phyloP scores from a whole-genome alignment of 2,329 filamentous ascomycete species.

The Neospermospora avenae region DNA sequence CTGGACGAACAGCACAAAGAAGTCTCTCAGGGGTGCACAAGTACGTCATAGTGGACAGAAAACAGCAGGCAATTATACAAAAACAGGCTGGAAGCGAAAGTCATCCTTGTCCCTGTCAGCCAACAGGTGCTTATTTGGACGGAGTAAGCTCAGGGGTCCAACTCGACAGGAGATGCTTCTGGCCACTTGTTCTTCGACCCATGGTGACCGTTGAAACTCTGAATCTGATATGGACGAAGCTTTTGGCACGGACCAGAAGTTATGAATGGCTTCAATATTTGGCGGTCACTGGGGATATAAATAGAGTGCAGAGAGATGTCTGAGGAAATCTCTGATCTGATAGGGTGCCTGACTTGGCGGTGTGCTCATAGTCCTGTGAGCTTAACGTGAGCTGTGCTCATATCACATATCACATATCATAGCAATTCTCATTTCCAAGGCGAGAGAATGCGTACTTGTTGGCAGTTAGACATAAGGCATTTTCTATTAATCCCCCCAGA shows the following conservation, averaged over 20 bases:
- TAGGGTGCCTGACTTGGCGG: background rate
- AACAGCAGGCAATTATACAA: background rate
- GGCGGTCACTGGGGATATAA: background rate
- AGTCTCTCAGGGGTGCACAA: background rate
- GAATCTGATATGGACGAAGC: background rate
- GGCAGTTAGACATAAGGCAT: no score
- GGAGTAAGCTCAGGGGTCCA: background rate
- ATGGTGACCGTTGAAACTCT: background rate
- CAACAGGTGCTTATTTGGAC: background rate
- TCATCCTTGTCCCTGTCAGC: background rate
- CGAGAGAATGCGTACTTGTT: background rate
- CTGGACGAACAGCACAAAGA: constrained; percentile 1
- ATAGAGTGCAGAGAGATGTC: background rate
- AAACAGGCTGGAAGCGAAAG: constrained; percentile 10
- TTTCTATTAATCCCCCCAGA: no score
- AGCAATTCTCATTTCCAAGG: background rate
- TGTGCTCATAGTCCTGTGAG: background rate
- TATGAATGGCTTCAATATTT: constrained; percentile 1
- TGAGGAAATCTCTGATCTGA: no score
- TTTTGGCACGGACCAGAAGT: background rate
- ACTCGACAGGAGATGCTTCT: background rate
- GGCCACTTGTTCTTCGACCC: constrained; percentile 1
- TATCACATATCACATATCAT: background rate
- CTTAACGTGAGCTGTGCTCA: background rate
- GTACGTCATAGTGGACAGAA: background rate